These are phyloP conservation scores for Cladosporium sp. DNA, from an alignment of 2,329 filamentous ascomycete genomes.

Conservation along the genomic window DNA sequence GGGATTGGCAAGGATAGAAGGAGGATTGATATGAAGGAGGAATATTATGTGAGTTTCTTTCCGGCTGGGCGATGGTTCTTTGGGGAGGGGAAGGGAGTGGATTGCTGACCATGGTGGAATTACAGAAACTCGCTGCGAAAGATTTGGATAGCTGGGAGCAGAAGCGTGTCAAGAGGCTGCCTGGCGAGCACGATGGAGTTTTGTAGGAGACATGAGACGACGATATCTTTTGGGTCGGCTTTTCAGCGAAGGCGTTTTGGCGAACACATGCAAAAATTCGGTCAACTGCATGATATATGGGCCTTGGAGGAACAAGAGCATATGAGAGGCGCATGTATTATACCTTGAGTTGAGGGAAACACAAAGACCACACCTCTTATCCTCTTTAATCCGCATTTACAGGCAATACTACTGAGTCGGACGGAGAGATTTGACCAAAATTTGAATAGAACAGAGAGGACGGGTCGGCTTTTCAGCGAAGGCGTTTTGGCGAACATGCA, in stretches of 20 bases:
- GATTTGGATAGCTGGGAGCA: slow-evolving; percentile 97
- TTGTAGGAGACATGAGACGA: slow-evolving; percentile 47
- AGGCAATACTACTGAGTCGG: no score
- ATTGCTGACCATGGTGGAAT: background rate
- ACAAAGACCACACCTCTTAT: no score
- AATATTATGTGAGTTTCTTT: slow-evolving; percentile 68
- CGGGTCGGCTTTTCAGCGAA: no score
- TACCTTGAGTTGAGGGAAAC: no score
- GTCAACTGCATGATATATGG: no score
- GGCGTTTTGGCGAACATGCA: slow-evolving; percentile 9
- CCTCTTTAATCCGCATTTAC: no score
- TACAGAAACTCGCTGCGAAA: slow-evolving; percentile 73
- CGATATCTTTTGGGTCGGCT: no score
- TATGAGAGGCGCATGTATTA: no score
- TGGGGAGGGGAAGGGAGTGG: no score
- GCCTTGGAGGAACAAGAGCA: no score
- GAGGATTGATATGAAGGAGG: slow-evolving; percentile 75
- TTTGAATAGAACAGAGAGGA: no score
- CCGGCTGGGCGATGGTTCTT: slow-evolving; percentile 34
- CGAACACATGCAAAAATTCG: background rate
- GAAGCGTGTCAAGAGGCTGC: slow-evolving; percentile 82
- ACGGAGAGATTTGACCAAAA: no score
- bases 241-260: slow-evolving; percentile 13
- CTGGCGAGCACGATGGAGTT: slow-evolving; percentile 84
- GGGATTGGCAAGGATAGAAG: slow-evolving; percentile 67